Evolutionary conservation across 129 eudicot genomes (phyloP).

Genomic region (Flaveria bidentis): DNA sequence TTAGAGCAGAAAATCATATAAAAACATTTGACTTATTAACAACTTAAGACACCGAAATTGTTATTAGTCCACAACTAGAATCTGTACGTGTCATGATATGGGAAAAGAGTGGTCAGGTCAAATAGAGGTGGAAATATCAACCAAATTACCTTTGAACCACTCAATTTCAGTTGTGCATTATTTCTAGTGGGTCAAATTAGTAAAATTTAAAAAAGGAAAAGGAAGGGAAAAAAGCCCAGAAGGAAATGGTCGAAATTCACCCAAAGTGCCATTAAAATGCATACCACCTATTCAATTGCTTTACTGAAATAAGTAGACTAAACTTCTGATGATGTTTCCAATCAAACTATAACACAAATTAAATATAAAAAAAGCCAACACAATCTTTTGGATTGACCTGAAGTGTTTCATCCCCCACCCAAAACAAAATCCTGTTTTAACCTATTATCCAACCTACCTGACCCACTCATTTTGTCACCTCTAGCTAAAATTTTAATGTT

Average conservation of each 20-base stretch:
- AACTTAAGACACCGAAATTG: slow-evolving; percentile 8
- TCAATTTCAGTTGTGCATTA: neutral
- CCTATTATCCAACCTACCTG: neutral
- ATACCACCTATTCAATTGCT: neutral
- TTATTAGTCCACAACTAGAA: neutral
- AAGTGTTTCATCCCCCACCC: neutral
- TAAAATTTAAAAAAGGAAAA: neutral
- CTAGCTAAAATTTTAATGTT: neutral
- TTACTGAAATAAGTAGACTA: neutral
- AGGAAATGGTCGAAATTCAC: neutral
- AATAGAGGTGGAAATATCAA: neutral
- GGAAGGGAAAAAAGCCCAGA: neutral
- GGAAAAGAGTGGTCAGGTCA: neutral
- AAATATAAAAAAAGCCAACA: neutral
- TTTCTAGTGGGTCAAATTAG: neutral
- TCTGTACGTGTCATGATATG: slow-evolving; percentile 5
- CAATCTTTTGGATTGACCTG: neutral
- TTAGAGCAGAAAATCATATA: neutral
- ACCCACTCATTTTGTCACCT: neutral
- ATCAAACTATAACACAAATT: neutral
- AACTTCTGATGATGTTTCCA: neutral
- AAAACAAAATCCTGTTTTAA: neutral
- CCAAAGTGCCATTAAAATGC: neutral
- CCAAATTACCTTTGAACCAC: slow-evolving; percentile 1
- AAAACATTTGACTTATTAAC: slow-evolving; percentile 1